These are phyloP conservation scores for Avena atlantica DNA, from an alignment of 176 grass and related monocot species.

Conservation along the genomic window DNA sequence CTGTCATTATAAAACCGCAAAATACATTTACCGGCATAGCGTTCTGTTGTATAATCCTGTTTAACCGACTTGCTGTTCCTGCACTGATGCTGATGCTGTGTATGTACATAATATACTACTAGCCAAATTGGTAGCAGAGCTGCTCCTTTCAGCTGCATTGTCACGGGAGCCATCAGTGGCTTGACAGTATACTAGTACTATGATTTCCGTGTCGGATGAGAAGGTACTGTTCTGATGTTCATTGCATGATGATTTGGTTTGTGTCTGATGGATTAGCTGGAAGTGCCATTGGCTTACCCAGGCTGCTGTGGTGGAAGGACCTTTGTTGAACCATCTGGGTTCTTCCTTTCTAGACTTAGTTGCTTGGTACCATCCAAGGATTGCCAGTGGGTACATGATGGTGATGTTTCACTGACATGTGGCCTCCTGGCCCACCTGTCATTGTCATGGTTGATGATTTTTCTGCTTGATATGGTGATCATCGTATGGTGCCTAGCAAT, in stretches of 20 bases:
- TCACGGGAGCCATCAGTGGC: not conserved
- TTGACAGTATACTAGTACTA: not conserved
- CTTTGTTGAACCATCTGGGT: not conserved
- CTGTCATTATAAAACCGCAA: not conserved
- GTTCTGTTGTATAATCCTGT: constrained; percentile 39
- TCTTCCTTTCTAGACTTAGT: not conserved
- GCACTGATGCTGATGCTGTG: constrained; percentile 39
- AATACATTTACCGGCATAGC: constrained; percentile 26
- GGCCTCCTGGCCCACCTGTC: not conserved
- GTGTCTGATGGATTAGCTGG: too few relatives aligned
- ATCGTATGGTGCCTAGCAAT: not conserved
- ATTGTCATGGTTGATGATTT: not conserved
- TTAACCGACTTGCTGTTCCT: constrained; percentile 37
- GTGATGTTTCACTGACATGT: not conserved
- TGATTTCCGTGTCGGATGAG: not conserved
- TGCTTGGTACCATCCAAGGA: not conserved
- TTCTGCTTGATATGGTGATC: not conserved
- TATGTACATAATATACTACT: constrained; percentile 54
- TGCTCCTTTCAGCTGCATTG: not conserved
- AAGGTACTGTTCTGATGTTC: not conserved
- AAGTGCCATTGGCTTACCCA: too few relatives aligned
- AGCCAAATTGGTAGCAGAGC: constrained; percentile 1
- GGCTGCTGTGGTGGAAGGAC: not conserved
- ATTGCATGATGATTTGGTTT: not conserved
- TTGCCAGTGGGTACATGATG: too few relatives aligned